Evolutionary conservation across 176 grass and related monocot species (phyloP).

Genomic region (Raddia distichophylla): DNA sequence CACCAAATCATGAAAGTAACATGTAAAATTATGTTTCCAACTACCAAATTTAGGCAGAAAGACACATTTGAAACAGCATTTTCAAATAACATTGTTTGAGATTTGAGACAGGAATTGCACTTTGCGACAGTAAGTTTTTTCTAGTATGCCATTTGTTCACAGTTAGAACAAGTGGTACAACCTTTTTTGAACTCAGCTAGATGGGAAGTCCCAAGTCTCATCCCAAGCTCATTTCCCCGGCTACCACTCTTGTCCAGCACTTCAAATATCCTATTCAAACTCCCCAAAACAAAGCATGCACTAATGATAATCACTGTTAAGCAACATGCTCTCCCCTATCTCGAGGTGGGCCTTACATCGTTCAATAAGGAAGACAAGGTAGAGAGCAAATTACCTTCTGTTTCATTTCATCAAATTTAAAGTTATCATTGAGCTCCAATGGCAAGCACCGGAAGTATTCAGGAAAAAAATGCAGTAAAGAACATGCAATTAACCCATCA

Average conservation of each 20-base stretch:
- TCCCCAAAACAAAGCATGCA: not conserved
- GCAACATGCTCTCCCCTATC: not conserved
- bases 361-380: not conserved
- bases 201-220: not conserved
- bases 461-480: not conserved
- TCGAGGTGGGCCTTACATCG: not conserved
- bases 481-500: not conserved
- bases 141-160: no score
- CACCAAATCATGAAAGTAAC: no score
- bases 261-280: not conserved
- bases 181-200: no score
- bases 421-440: not conserved
- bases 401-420: not conserved
- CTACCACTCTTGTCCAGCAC: not conserved
- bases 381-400: not conserved
- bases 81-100: no score
- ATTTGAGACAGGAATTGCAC: no score
- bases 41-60: no score
- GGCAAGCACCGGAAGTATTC: not conserved
- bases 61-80: no score
- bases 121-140: no score
- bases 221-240: not conserved
- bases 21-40: no score
- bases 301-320: not conserved
- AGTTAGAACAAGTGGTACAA: no score